A percentile compares a stretch with the other conserved stretches of the same genome.
These are phyloP conservation scores for Coemansia brasiliensis DNA, from an alignment of 192 early-diverging fungal species.

Conservation along the genomic window DNA sequence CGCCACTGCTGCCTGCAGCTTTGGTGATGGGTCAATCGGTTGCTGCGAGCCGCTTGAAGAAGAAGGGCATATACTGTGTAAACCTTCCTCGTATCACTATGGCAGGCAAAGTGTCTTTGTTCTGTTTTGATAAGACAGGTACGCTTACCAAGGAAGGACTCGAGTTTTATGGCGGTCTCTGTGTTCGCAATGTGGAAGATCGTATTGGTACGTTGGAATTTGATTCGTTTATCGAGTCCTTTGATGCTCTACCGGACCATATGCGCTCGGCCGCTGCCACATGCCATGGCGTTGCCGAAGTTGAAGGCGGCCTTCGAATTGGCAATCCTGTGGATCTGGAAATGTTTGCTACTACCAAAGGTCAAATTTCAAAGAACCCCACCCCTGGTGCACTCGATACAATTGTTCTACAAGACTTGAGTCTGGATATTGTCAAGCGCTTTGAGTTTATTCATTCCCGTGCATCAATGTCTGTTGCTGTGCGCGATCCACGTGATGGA, in stretches of 20 bases:
- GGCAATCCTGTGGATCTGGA: slow-evolving; percentile 80
- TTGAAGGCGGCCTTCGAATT: slow-evolving; percentile 60
- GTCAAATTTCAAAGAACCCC: slow-evolving; percentile 20
- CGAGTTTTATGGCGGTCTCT: slow-evolving; percentile 60
- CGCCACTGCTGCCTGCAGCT: slow-evolving; percentile 70
- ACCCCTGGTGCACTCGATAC: slow-evolving; percentile 53
- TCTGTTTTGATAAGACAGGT: slow-evolving; percentile 80
- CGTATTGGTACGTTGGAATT: slow-evolving; percentile 59
- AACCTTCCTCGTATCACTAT: slow-evolving; percentile 73
- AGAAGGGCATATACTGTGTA: slow-evolving; percentile 69
- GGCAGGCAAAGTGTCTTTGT: slow-evolving; percentile 74
- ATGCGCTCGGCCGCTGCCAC: slow-evolving; percentile 43
- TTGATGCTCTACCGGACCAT: slow-evolving; percentile 51
- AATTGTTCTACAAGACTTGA: slow-evolving; percentile 21
- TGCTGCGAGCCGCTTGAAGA: slow-evolving; percentile 61
- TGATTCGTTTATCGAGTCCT: slow-evolving; percentile 38
- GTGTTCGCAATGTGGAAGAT: slow-evolving; percentile 22
- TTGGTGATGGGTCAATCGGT: slow-evolving; percentile 75
- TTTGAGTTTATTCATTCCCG: slow-evolving; percentile 79
- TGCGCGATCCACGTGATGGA: slow-evolving; percentile 58
- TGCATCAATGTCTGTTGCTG: slow-evolving; percentile 71
- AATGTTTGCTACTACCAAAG: slow-evolving; percentile 67
- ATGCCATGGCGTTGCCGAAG: slow-evolving; percentile 66
- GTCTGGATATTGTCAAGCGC: slow-evolving; percentile 58
- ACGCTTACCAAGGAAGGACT: slow-evolving; percentile 76